A percentile compares a stretch with the other conserved stretches of the same genome.
phyloP scores from a whole-genome alignment of 208 protist species.

The Eutreptiella sp. region DNA sequence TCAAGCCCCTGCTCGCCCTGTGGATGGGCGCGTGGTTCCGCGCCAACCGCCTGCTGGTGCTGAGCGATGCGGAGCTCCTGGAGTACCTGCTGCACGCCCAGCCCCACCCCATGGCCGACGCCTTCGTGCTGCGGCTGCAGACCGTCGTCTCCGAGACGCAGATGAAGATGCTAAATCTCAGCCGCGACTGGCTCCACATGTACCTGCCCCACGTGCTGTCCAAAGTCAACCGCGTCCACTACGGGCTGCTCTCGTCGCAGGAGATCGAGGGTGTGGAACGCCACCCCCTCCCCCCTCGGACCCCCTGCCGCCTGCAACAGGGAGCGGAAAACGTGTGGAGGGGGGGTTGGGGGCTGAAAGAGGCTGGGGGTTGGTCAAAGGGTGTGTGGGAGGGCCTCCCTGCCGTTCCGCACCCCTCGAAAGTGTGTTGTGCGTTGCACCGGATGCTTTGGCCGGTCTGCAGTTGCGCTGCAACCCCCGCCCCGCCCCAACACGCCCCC shows the following conservation, averaged over 20 bases:
- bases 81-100: not conserved
- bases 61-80: slow-evolving; percentile 8
- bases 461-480: too few relatives aligned
- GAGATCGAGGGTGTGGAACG: slow-evolving; percentile 51
- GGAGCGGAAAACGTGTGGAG: too few relatives aligned
- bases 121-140: not conserved
- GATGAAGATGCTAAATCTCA: slow-evolving; percentile 75
- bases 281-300: not conserved
- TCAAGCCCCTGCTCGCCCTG: slow-evolving; percentile 70
- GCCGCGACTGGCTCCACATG: slow-evolving; percentile 74
- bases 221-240: slow-evolving; percentile 88
- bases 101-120: not conserved
- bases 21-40: slow-evolving; percentile 79
- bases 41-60: slow-evolving; percentile 22
- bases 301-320: too few relatives aligned
- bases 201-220: slow-evolving; percentile 81
- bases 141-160: slow-evolving; percentile 34
- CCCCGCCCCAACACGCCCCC: too few relatives aligned
- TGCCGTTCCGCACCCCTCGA: too few relatives aligned
- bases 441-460: too few relatives aligned
- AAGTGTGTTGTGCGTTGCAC: too few relatives aligned
- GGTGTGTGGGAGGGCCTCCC: too few relatives aligned
- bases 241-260: slow-evolving; percentile 65
- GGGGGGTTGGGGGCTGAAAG: too few relatives aligned
- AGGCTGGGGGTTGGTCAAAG: too few relatives aligned